Evolutionary conservation across 2,329 filamentous ascomycete species (phyloP), one percentile per base, ranked within the genome.

Genomic region (Venturia pyrina): DNA sequence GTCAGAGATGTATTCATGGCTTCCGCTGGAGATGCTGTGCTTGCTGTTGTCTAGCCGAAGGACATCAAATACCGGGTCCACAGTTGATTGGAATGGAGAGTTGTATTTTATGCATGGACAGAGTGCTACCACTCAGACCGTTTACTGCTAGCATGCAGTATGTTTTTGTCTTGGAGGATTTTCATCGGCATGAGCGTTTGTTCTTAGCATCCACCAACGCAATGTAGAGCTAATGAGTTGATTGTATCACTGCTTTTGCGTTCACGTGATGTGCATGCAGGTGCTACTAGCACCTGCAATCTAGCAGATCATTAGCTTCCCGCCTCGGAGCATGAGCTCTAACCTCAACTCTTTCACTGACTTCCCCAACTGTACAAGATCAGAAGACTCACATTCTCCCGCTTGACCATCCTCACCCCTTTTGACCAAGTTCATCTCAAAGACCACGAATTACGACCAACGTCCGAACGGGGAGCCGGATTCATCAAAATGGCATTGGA

Each of bases 401-500:
- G 7, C 8, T n/a, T 50, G 48, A 24, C 5, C 17, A 19, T 8
- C 28, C n/a, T n/a, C 4, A 34, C 28, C 24, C 48, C 10, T 56
- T 56, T 13, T 4, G 4, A 34, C 11, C 1, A 56, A 5, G 1
- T 21, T 56, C 24, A 19, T 34, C 28, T 56, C 24, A 5, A 19
- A 19, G 24, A 7, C 34, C 17, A 6, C 32, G 32, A 37, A 59
- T 37, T 37, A 6, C n/a, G 17, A 32, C 21, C 17, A 37, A 37
- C 15, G 11, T 59, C 53, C 28, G 32, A 59, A 59, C 32, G 53
- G 2, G 50, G 15, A 37, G 32, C 32, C 28, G 60, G 24, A 3
- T 28, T 8, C 6, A 41, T 28, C 37, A 62, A 10, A n/a, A 62
- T 62, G 60, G 60, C 60, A 40, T 21, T 59, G 32, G 63, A 65